Base-by-base conservation (phyloP, 768 basidiomycete genomes). In the Lentinus brumalis region DNA sequence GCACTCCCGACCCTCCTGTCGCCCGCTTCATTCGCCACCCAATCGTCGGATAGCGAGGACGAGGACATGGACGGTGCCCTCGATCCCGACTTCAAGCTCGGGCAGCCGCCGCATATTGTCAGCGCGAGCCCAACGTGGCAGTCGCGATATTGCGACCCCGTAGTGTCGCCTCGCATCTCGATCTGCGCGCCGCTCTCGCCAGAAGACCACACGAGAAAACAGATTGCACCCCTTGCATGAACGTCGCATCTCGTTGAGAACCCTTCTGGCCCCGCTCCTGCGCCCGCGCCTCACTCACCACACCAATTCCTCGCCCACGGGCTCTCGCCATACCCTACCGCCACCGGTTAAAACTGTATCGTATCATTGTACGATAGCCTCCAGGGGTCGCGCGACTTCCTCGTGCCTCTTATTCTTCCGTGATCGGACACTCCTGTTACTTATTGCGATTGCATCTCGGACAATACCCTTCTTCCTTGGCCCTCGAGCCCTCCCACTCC, bases 1-100 rank as follows among this genome's bases (percentile, higher is more conserved):
- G 85, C 82, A 2, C 82, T 92, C 30, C 86, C 89, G 3, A 64
- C 76, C 26, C 64, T 74, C 58, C 71, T 74, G 51, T 70, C 66
- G 35, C 61, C 66, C 12, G 35, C 61, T 38, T 53, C 60, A 11
- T 45, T 61, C 46, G 44, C 54, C 11, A 57, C 59, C 14, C 53
- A 55, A 31, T 66, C 70, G 26, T 72, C 71, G 6, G 71, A 72
- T 46, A 65, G 68, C 30, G 71, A 72, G 46, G 71, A 72, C 30
- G 71, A 72, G 35, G 61, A 64, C 18, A 70, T 68, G 67, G 63
- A 67, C 44, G 61, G 56, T 18, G 42, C 53, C 45, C 51, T 56
- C 2, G 46, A 56, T 12, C 16, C 51, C 47, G 45, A 58, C 10
- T 60, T 56, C 55, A 57, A 55, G 18, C 55, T 64, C 46, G 59